Conservation (phyloP, 2,329 filamentous ascomycete species). For the Neopestalotiopsis sp. region DNA sequence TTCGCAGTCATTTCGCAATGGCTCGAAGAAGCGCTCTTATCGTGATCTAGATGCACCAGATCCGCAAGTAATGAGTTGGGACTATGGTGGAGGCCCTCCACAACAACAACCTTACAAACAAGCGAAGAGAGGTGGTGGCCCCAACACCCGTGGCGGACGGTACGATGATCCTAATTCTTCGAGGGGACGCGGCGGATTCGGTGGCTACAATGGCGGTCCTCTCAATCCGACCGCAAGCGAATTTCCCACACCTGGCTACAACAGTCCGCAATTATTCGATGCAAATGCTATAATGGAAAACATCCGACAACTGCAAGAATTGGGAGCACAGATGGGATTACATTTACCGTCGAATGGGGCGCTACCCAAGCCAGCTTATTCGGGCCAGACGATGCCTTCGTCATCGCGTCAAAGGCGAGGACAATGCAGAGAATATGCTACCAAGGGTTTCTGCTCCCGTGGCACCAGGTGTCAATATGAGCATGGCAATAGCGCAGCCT, state of each 20-base stretch:
- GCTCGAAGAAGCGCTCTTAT: conserved; percentile 58
- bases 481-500: conserved; percentile 62
- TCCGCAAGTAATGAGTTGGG: conserved; percentile 34
- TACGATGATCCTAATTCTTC: conserved; percentile 36
- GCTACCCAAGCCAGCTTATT: conserved; percentile 38
- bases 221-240: not conserved
- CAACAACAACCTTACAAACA: conserved; percentile 58
- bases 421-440: conserved; percentile 73
- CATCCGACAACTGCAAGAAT: conserved; percentile 65
- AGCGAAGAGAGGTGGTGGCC: conserved; percentile 56
- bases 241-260: conserved; percentile 22
- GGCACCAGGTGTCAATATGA: conserved; percentile 72
- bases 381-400: conserved; percentile 24
- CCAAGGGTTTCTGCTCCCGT: conserved; percentile 72
- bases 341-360: conserved; percentile 47
- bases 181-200: conserved; percentile 30
- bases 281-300: conserved; percentile 65
- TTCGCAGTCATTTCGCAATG: conserved; percentile 22
- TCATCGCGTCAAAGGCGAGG: conserved; percentile 43
- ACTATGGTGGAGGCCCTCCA: conserved; percentile 28
- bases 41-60: conserved; percentile 55
- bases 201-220: not conserved
- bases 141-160: conserved; percentile 39
- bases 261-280: conserved; percentile 43
- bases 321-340: conserved; percentile 55